Conservation (phyloP, 1,284 basidiomycete genomes). For the Nidula niveotomentosa region DNA sequence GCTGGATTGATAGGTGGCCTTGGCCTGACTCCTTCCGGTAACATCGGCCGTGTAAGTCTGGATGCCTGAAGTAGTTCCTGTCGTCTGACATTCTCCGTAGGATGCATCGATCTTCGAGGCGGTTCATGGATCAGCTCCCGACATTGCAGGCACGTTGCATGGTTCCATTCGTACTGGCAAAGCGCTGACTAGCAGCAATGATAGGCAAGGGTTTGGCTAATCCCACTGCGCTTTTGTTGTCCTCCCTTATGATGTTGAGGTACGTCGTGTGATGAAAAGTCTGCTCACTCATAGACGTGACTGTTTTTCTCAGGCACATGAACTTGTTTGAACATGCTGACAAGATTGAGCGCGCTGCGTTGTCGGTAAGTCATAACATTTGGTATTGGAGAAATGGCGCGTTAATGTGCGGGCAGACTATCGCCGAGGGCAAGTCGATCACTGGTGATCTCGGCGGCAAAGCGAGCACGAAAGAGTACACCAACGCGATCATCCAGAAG, state of each 20-base stretch:
- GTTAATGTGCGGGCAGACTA: slow-evolving; percentile 59
- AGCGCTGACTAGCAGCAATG: slow-evolving; percentile 38
- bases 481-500: slow-evolving; percentile 82
- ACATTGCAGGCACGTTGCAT: slow-evolving; percentile 67
- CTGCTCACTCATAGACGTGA: slow-evolving; percentile 15
- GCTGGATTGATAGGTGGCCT: slow-evolving; percentile 98
- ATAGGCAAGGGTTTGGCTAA: slow-evolving; percentile 87
- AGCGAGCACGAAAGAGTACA: slow-evolving; percentile 86
- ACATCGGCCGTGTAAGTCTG: slow-evolving; percentile 86
- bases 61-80: background rate
- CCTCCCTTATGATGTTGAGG: slow-evolving; percentile 97
- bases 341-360: slow-evolving; percentile 91
- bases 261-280: slow-evolving; percentile 31
- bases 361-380: slow-evolving; percentile 58
- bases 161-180: slow-evolving; percentile 15
- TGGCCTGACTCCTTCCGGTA: slow-evolving; percentile 97
- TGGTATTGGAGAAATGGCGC: slow-evolving; percentile 12
- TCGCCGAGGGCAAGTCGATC: slow-evolving; percentile 91
- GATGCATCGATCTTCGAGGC: slow-evolving; percentile 99
- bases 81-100: slow-evolving; percentile 33
- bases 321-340: slow-evolving; percentile 82
- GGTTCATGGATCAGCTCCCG: slow-evolving; percentile 95
- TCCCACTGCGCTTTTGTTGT: slow-evolving; percentile 94
- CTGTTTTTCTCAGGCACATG: slow-evolving; percentile 78
- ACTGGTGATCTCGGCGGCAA: slow-evolving; percentile 94